Percentiles rank a stretch among this genome's conserved stretches.
These are phyloP conservation scores for Casuarina glauca DNA, from an alignment of 306 rosid genomes.

Conservation along the genomic window DNA sequence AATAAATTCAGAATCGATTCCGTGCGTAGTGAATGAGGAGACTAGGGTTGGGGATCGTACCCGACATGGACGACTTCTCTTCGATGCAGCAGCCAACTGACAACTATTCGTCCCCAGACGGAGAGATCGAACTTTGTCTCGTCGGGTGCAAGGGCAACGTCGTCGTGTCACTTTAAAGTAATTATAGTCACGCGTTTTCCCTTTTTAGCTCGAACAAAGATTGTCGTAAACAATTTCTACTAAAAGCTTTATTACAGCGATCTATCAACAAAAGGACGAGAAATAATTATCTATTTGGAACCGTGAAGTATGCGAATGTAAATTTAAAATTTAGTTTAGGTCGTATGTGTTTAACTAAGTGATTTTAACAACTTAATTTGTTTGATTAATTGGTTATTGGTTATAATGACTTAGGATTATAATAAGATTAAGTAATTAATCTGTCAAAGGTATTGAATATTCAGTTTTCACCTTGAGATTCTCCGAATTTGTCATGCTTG, in stretches of 20 bases:
- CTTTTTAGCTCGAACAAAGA: not conserved
- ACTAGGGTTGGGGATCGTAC: constrained; percentile 2
- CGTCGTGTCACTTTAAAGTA: not conserved
- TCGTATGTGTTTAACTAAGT: too few relatives aligned
- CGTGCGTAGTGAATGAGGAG: not conserved
- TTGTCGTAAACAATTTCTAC: not conserved
- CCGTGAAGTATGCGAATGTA: too few relatives aligned
- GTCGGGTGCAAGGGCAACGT: too few relatives aligned
- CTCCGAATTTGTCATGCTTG: not conserved
- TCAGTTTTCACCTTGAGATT: not conserved
- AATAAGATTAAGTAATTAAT: too few relatives aligned
- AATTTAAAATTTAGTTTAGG: too few relatives aligned
- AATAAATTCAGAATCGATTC: not conserved
- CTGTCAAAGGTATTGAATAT: too few relatives aligned
- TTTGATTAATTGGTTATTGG: too few relatives aligned
- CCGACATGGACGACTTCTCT: not conserved
- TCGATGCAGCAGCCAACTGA: not conserved
- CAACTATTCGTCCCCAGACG: not conserved
- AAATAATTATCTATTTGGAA: too few relatives aligned
- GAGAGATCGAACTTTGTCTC: not conserved
- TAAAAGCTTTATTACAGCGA: too few relatives aligned
- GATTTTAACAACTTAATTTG: too few relatives aligned
- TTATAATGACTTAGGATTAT: too few relatives aligned
- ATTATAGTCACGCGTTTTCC: not conserved
- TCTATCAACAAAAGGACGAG: too few relatives aligned